A percentile compares a stretch with the other conserved stretches of the same genome.
Evolutionary conservation across 2,329 filamentous ascomycete species (phyloP).

Genomic region (Tolypocladium sp.): DNA sequence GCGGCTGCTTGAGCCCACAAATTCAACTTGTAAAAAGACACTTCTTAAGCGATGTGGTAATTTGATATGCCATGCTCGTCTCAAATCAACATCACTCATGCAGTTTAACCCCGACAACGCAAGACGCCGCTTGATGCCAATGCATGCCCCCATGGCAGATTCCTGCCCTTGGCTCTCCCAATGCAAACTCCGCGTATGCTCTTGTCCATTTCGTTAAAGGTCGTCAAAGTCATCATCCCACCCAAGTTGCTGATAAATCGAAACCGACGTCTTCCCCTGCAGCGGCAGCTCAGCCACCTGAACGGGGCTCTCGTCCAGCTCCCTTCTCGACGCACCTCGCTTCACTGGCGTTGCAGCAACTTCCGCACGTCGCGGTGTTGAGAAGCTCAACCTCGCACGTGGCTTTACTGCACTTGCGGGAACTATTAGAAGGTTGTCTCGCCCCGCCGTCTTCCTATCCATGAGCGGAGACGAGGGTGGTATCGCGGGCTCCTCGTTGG

Average conservation of each 20-base stretch:
- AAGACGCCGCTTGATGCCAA: not conserved
- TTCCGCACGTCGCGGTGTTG: constrained; percentile 7
- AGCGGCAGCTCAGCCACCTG: constrained; percentile 6
- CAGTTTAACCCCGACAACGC: not conserved
- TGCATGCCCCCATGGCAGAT: not conserved
- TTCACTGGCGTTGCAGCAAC: constrained; percentile 30
- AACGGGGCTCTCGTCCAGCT: constrained; percentile 7
- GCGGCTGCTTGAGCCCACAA: constrained; percentile 11
- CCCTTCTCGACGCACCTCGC: constrained; percentile 15
- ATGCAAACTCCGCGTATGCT: constrained; percentile 5
- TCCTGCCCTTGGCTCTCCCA: not conserved
- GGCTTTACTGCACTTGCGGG: constrained; percentile 7
- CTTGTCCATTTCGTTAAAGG: constrained; percentile 21
- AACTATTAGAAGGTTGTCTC: constrained; percentile 7
- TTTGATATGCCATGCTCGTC: not conserved
- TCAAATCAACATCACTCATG: not conserved
- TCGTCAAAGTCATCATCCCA: constrained; percentile 50
- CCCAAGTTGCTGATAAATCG: constrained; percentile 45
- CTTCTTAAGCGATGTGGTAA: not conserved
- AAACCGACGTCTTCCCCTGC: constrained; percentile 20
- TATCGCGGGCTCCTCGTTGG: constrained; percentile 16
- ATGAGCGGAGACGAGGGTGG: constrained; percentile 27
- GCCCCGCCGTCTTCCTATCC: constrained; percentile 11
- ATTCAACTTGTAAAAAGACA: no score
- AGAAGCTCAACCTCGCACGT: constrained; percentile 9